Percentiles rank a stretch among this genome's conserved stretches.
Evolutionary conservation across 495 filamentous ascomycete species (phyloP).

Genomic region (Hypoxylon fuscum): DNA sequence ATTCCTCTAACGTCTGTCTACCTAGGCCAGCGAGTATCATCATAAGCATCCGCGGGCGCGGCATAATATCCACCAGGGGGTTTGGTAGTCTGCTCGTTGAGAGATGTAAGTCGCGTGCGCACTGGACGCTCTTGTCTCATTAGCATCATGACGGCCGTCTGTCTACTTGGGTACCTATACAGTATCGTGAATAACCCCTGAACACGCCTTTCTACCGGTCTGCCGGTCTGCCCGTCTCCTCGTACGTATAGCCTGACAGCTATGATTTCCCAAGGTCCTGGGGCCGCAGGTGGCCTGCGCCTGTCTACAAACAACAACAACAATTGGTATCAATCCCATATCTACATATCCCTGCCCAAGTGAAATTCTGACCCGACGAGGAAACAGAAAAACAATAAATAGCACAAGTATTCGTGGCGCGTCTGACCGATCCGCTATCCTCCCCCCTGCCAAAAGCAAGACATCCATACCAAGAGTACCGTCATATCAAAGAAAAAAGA

Average conservation of each 20-base stretch:
- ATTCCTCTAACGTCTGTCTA: constrained; percentile 12
- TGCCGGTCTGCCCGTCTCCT: background rate
- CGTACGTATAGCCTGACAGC: background rate
- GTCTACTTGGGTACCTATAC: background rate
- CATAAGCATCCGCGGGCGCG: constrained; percentile 2
- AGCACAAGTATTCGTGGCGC: constrained; percentile 11
- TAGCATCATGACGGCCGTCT: background rate
- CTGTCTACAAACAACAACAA: constrained; percentile 30
- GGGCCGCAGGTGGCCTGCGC: constrained; percentile 21
- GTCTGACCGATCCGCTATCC: constrained; percentile 13
- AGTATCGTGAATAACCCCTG: constrained; percentile 7
- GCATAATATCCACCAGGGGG: background rate
- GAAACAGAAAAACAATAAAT: constrained; percentile 20
- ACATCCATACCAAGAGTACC: constrained; percentile 2
- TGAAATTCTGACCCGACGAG: constrained; percentile 6
- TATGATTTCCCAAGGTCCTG: background rate
- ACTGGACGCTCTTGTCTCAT: background rate
- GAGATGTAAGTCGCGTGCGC: background rate
- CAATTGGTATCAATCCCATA: constrained; percentile 40
- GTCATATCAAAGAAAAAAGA: constrained; percentile 1
- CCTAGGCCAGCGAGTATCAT: constrained; percentile 19
- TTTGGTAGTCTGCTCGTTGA: constrained; percentile 2
- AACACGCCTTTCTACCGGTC: constrained; percentile 2
- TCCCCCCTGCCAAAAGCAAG: constrained; percentile 24
- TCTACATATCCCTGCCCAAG: constrained; percentile 32